Base-by-base conservation (phyloP, 345 rosid species). In the Eucalyptus brandiana region DNA sequence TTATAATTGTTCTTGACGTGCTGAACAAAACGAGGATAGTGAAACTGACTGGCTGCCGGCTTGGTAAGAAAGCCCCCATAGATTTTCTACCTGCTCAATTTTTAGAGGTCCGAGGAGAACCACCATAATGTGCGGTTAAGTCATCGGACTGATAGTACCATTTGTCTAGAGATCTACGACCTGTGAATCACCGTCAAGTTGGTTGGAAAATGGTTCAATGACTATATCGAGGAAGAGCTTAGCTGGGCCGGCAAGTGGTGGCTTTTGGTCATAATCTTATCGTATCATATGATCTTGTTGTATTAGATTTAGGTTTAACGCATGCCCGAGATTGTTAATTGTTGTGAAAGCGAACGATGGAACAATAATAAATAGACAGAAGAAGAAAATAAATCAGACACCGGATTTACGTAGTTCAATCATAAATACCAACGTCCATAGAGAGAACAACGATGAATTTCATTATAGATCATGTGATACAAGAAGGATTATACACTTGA, bases 381-480 rank as follows among this genome's bases (percentile, higher is more conserved):
- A 51, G 0, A 51, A 50, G 21, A 51, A 17, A 18, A 51, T 17
- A 51, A 51, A 51, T 51, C 4, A 3, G 8, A 51, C 4, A 51
- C 0, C 3, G 0, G 54, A 51, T 51, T 51, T 51, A 51, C 8
- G 1, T 6, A 3, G 0, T 51, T 51, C 2, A 17, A 0, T 51
- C 1, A 2, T 51, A 51, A 51, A 17, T 6, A 51, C 4, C 2
- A 6, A 51, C 8, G 21, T 17, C 0, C 8, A 51, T 0, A 0
- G 54, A 1, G 8, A 17, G 9, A 6, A 2, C 2, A 1, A 1
- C 4, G 21, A 6, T 7, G 3, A 51, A 51, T 51, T 51, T 51
- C 21, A 51, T 3, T 51, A 51, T 51, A 51, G 1, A 50, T 50
- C 8, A 50, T 16, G 8, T 16, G 53, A 50, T 50, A 50, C 18